Conservation (phyloP, 768 basidiomycete species). For the Pleurotus ostreatus region DNA sequence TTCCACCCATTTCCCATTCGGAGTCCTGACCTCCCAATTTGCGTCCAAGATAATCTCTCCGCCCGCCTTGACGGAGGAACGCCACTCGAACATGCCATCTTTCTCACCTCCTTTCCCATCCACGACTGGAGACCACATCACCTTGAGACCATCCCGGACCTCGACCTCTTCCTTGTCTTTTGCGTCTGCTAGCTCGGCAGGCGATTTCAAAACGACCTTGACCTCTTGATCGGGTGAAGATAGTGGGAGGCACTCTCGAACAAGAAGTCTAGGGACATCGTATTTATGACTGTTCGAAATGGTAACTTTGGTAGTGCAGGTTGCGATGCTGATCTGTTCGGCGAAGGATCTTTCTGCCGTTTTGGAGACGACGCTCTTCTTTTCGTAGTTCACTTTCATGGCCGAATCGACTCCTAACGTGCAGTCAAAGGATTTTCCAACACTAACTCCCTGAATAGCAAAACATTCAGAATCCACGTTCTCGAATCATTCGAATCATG, state of each 20-base stretch:
- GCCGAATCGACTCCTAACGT: slow-evolving; percentile 47
- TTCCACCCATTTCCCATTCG: slow-evolving; percentile 28
- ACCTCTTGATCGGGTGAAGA: slow-evolving; percentile 32
- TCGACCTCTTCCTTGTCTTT: slow-evolving; percentile 31
- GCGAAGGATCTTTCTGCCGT: slow-evolving; percentile 36
- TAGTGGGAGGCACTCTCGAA: slow-evolving; percentile 44
- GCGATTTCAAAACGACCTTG: slow-evolving; percentile 43
- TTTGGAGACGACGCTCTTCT: slow-evolving; percentile 31
- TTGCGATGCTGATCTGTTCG: slow-evolving; percentile 39
- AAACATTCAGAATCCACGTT: not conserved
- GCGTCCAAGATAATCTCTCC: slow-evolving; percentile 39
- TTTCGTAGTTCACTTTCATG: slow-evolving; percentile 41
- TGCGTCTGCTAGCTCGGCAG: slow-evolving; percentile 40
- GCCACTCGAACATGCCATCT: slow-evolving; percentile 57
- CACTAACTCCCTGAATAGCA: slow-evolving; percentile 37
- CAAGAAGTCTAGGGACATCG: slow-evolving; percentile 36
- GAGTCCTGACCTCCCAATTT: slow-evolving; percentile 50
- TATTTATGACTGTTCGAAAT: slow-evolving; percentile 48
- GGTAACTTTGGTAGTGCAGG: slow-evolving; percentile 40
- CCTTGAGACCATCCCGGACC: slow-evolving; percentile 25
- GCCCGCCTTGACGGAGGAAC: slow-evolving; percentile 34
- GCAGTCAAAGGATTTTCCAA: slow-evolving; percentile 49
- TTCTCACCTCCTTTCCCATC: slow-evolving; percentile 47
- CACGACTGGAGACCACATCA: slow-evolving; percentile 30
- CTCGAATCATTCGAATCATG: not conserved